Percentiles rank a stretch among this genome's conserved stretches.
phyloP scores from a whole-genome alignment of 192 early-diverging fungal species.

The Chytriomyces sp. region DNA sequence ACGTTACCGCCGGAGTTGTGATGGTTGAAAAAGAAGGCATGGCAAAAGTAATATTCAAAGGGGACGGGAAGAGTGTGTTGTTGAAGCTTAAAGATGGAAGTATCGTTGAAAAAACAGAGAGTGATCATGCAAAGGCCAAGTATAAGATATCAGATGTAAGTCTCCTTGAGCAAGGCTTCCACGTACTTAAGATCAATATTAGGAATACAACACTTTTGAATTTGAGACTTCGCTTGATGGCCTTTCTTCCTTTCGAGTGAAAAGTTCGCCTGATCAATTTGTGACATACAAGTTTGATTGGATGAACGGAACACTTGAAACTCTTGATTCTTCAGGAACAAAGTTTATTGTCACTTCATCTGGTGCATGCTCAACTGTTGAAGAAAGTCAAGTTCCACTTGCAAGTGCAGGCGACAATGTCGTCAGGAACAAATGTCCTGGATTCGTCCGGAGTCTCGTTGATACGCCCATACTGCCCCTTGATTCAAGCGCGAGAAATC shows the following conservation, averaged over 20 bases:
- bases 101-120: neutral
- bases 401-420: neutral
- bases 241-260: neutral
- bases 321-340: slow-evolving; percentile 19
- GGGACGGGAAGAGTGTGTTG: neutral
- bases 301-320: slow-evolving; percentile 32
- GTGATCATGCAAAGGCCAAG: neutral
- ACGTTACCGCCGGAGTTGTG: neutral
- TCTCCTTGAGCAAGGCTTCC: neutral
- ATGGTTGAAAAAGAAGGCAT: neutral
- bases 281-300: slow-evolving; percentile 31
- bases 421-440: no score
- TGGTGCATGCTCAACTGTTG: neutral
- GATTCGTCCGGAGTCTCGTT: neutral
- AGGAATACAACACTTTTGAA: slow-evolving; percentile 12
- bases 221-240: slow-evolving; percentile 6
- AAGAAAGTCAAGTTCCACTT: neutral
- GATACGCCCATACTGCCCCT: neutral
- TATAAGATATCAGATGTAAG: slow-evolving; percentile 4
- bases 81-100: slow-evolving; percentile 18
- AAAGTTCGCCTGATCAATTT: neutral
- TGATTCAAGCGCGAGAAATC: slow-evolving; percentile 11
- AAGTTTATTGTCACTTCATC: slow-evolving; percentile 8
- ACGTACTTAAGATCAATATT: neutral
- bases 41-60: slow-evolving; percentile 11